A percentile compares a stretch with the other conserved stretches of the same genome.
phyloP scores from a whole-genome alignment of 2,329 filamentous ascomycete species.

The Kalmusia sp. region DNA sequence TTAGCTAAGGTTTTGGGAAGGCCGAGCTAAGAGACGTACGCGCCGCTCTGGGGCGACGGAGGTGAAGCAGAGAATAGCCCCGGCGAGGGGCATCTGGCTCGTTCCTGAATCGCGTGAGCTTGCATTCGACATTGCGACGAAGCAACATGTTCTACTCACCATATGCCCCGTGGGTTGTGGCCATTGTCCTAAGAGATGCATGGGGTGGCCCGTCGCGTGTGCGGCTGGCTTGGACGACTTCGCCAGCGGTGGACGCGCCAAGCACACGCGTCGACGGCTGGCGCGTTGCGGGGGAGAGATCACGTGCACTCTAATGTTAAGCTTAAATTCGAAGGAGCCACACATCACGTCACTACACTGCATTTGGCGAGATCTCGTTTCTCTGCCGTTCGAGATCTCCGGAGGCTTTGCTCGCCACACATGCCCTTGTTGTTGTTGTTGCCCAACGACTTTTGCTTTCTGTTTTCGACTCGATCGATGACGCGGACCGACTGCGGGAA shows the following conservation, averaged over 20 bases:
- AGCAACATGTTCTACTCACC: slow-evolving; percentile 22
- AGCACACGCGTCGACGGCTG: not conserved
- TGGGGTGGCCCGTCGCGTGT: slow-evolving; percentile 25
- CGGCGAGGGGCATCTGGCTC: slow-evolving; percentile 52
- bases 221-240: not conserved
- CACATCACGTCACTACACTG: not conserved
- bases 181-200: slow-evolving; percentile 29
- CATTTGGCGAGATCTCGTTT: slow-evolving; percentile 17
- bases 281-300: slow-evolving; percentile 14
- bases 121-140: not conserved
- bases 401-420: slow-evolving; percentile 3
- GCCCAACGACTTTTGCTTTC: not conserved
- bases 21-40: slow-evolving; percentile 55
- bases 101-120: slow-evolving; percentile 32
- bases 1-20: slow-evolving; percentile 8
- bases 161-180: slow-evolving; percentile 33
- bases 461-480: not conserved
- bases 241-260: slow-evolving; percentile 8
- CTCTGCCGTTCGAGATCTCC: slow-evolving; percentile 15
- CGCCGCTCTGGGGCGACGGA: slow-evolving; percentile 80
- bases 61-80: slow-evolving; percentile 85
- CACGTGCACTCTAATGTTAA: slow-evolving; percentile 10
- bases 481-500: not conserved
- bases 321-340: slow-evolving; percentile 1
- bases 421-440: not conserved